Evolutionary conservation across 2,329 filamentous ascomycete genomes (phyloP).

Genomic region (Aplosporella prunicola): DNA sequence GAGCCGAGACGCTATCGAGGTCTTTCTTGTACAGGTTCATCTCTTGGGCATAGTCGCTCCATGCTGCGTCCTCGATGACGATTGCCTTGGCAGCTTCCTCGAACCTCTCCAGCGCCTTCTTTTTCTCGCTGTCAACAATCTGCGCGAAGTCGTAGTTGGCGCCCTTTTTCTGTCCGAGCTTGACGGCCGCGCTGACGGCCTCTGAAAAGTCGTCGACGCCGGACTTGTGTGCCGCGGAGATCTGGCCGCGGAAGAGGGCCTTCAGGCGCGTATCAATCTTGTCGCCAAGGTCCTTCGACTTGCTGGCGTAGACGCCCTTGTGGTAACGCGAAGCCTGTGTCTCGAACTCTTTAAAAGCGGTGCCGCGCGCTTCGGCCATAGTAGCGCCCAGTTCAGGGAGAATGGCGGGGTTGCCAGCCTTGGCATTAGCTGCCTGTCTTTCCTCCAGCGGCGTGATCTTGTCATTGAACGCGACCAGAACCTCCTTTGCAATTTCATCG

Average conservation of each 20-base stretch:
- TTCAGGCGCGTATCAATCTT: constrained; percentile 88
- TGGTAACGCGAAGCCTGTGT: constrained; percentile 88
- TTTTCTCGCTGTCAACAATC: constrained; percentile 78
- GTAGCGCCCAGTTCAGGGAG: constrained; percentile 64
- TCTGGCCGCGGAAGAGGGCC: constrained; percentile 76
- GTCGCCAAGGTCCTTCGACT: constrained; percentile 71
- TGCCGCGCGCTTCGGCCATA: constrained; percentile 62
- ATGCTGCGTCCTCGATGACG: constrained; percentile 67
- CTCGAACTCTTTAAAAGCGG: constrained; percentile 76
- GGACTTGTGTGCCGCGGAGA: constrained; percentile 79
- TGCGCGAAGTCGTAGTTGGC: constrained; percentile 89
- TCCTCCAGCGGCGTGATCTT: constrained; percentile 78
- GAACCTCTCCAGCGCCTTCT: constrained; percentile 64
- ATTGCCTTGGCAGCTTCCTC: constrained; percentile 65
- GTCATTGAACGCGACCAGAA: constrained; percentile 72
- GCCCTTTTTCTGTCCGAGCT: constrained; percentile 85
- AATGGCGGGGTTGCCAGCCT: constrained; percentile 63
- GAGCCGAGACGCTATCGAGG: constrained; percentile 75
- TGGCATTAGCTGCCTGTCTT: constrained; percentile 64
- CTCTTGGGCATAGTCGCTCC: constrained; percentile 82
- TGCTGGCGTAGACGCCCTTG: constrained; percentile 85
- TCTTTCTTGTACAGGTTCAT: constrained; percentile 77
- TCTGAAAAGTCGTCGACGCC: constrained; percentile 79
- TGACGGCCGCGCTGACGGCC: constrained; percentile 77
- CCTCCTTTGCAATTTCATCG: constrained; percentile 90